A percentile compares a stretch with the other conserved stretches of the same genome.
These are phyloP conservation scores for Zygosaccharomyces kombuchaensis DNA, from an alignment of 805 yeast species.

Conservation along the genomic window DNA sequence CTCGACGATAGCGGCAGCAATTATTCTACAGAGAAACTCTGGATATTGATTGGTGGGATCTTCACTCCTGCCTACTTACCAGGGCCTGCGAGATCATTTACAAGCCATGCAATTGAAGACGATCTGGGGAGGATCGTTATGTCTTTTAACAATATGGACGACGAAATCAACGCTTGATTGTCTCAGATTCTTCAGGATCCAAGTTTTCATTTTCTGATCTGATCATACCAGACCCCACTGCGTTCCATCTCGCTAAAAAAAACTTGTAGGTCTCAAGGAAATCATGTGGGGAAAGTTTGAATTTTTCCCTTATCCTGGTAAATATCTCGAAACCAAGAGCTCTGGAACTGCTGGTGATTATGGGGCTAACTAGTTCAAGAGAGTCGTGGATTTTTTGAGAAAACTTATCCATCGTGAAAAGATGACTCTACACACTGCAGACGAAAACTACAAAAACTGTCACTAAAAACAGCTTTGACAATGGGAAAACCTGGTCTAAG, in stretches of 20 bases:
- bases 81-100: slow-evolving; percentile 27
- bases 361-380: too few relatives aligned
- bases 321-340: too few relatives aligned
- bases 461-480: slow-evolving; percentile 45
- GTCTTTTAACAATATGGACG: slow-evolving; percentile 9
- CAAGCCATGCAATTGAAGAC: slow-evolving; percentile 27
- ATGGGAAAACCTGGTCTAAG: slow-evolving; percentile 50
- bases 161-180: slow-evolving; percentile 16
- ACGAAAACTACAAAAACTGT: too few relatives aligned
- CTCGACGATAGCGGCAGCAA: slow-evolving; percentile 30
- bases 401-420: slow-evolving; percentile 9
- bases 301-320: too few relatives aligned
- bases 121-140: slow-evolving; percentile 27
- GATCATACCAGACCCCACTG: slow-evolving; percentile 4
- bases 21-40: slow-evolving; percentile 34
- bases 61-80: slow-evolving; percentile 41
- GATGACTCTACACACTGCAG: too few relatives aligned
- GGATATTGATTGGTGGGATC: slow-evolving; percentile 39
- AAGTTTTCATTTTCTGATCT: slow-evolving; percentile 22
- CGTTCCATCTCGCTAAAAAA: slow-evolving; percentile 9
- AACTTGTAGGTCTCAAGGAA: slow-evolving; percentile 17
- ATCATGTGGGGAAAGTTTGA: slow-evolving; percentile 22
- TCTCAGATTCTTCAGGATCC: slow-evolving; percentile 33
- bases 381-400: background rate
- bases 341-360: too few relatives aligned